Base-by-base conservation (phyloP, 805 yeast species). In the Saccharomyces mikatae region DNA sequence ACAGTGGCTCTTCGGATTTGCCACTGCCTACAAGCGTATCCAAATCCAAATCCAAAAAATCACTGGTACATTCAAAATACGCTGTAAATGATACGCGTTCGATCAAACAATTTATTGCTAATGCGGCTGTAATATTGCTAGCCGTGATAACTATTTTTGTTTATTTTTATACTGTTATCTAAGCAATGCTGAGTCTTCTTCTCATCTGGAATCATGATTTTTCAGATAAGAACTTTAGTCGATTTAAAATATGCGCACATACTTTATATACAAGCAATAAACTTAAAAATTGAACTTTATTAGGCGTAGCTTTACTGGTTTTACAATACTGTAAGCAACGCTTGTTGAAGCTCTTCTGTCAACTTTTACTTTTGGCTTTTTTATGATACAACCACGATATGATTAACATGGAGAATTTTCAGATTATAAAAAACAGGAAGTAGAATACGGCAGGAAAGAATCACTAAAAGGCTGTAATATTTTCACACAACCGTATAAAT, bases 11-110 rank as follows among this genome's bases (percentile, higher is more conserved):
- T 17, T n/a, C 44, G 13, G 44, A 17, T 17, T 52, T 65, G 46
- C 64, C 68, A 11, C 36, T 67, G 54, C 69, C 67, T 1, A 58
- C 64, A 3, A 55, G 60, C 26, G 32, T 60, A 22, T 41, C 51
- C 10, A 28, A 30, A 29, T 51, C 47, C 2, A 46, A 31, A 14
- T 44, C 48, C 27, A 47, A 47, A 29, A 17, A 36, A 36, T 36
- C 44, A 10, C 17, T 22, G 36, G 41, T 28, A 17, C 50, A 32
- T 4, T 49, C 55, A 9, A 41, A 29, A 10, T 57, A 57, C 29
- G 44, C 48, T n/a, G 54, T 57, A 9, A 48, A 44, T 13, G 58
- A 51, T 47, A 52, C 48, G 8, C 51, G 24, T 36, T 51, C 60
- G 13, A 29, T 52, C 22, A 31, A 30, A 28, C 44, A 48, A 21